Evolutionary conservation across 495 filamentous ascomycete genomes (phyloP).

Genomic region (Penicillium subrubescens): DNA sequence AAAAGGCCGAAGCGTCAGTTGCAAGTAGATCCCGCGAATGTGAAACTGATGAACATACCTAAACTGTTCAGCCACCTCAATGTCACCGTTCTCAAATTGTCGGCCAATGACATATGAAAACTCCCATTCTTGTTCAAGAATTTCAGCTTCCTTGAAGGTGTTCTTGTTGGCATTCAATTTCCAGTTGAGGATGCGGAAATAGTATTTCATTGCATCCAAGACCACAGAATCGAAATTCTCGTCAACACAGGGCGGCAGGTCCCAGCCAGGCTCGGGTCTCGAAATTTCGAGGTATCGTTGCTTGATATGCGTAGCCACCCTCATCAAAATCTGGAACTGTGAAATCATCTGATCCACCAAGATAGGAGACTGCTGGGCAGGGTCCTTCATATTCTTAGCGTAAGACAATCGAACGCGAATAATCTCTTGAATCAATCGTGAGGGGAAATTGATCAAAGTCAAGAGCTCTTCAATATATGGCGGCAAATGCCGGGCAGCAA

Average conservation of each 20-base stretch:
- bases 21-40: neutral
- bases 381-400: constrained; percentile 91
- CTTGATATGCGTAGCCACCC: constrained; percentile 89
- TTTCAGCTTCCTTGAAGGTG: constrained; percentile 97
- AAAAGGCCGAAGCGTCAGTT: constrained; percentile 24
- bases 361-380: constrained; percentile 79
- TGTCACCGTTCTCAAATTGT: constrained; percentile 85
- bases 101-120: constrained; percentile 91
- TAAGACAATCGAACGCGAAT: constrained; percentile 91
- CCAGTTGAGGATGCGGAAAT: constrained; percentile 96
- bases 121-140: constrained; percentile 95
- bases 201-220: constrained; percentile 91
- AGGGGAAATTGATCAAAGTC: constrained; percentile 95
- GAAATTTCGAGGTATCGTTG: constrained; percentile 82
- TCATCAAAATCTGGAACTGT: constrained; percentile 92
- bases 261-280: constrained; percentile 89
- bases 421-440: constrained; percentile 93
- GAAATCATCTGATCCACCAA: constrained; percentile 96
- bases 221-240: constrained; percentile 97
- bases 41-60: constrained; percentile 48
- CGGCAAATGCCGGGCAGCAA: constrained; percentile 87
- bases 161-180: constrained; percentile 97
- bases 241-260: constrained; percentile 92
- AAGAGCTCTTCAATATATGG: constrained; percentile 97
- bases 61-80: constrained; percentile 99